A percentile compares a stretch with the other conserved stretches of the same genome.
phyloP scores from a whole-genome alignment of 139 green algal genomes.

The Ettlia oleoabundans region DNA sequence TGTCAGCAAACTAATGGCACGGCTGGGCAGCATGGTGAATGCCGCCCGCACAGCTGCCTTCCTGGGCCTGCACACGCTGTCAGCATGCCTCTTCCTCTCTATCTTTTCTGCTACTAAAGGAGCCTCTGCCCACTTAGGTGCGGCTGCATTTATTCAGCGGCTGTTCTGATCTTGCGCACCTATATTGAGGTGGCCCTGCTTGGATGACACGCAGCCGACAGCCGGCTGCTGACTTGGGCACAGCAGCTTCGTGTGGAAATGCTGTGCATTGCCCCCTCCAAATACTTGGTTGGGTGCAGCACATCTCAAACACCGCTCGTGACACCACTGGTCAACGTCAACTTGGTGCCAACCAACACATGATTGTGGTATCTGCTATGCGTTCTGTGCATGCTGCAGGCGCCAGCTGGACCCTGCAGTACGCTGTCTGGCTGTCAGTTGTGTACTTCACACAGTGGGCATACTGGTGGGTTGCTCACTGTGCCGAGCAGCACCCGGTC shows the following conservation, averaged over 20 bases:
- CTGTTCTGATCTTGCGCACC: too few relatives aligned
- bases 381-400: background rate
- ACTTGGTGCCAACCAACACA: too few relatives aligned
- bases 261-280: too few relatives aligned
- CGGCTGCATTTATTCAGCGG: too few relatives aligned
- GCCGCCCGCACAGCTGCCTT: constrained; percentile 2
- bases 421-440: constrained; percentile 16
- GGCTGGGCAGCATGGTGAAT: background rate
- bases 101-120: background rate
- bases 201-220: too few relatives aligned
- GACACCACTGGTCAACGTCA: too few relatives aligned
- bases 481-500: background rate
- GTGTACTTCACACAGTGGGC: constrained; percentile 19
- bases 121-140: too few relatives aligned
- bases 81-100: constrained; percentile 4
- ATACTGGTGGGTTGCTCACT: constrained; percentile 32
- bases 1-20: constrained; percentile 2
- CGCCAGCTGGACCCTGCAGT: constrained; percentile 15
- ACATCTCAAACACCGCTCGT: too few relatives aligned
- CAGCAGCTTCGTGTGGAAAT: too few relatives aligned
- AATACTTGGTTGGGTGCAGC: too few relatives aligned
- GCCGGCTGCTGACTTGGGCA: too few relatives aligned
- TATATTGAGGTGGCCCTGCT: too few relatives aligned
- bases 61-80: constrained; percentile 16
- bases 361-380: background rate